phyloP scores from a whole-genome alignment of 176 grass and related monocot genomes.

The Carex parvula region DNA sequence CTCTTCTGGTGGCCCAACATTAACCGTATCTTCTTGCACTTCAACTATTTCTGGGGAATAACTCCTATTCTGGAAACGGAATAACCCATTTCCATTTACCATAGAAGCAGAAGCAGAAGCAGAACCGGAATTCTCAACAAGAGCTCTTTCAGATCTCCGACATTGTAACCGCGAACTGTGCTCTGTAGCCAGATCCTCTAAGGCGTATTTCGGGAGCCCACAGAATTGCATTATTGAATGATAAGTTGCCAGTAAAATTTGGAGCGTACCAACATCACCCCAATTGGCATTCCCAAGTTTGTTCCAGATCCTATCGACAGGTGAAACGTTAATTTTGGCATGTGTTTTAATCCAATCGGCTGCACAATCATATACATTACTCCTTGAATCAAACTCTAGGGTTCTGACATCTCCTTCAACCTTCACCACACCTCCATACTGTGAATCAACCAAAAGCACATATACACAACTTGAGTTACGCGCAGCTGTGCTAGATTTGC shows the following conservation, averaged over 20 bases:
- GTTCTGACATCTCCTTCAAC: conserved; percentile 89
- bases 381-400: conserved; percentile 62
- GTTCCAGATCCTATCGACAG: conserved; percentile 86
- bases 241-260: conserved; percentile 77
- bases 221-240: conserved; percentile 82
- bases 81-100: conserved; percentile 63
- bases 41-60: conserved; percentile 95
- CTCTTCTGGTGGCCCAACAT: conserved; percentile 55
- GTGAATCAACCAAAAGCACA: conserved; percentile 87
- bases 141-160: conserved; percentile 90
- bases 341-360: conserved; percentile 81
- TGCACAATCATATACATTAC: conserved; percentile 81
- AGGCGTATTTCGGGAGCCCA: conserved; percentile 66
- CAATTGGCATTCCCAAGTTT: conserved; percentile 99
- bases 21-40: conserved; percentile 45
- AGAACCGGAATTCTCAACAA: conserved; percentile 38
- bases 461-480: conserved; percentile 74
- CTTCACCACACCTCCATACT: conserved; percentile 85
- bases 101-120: conserved; percentile 22
- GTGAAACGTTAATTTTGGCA: conserved; percentile 70
- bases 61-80: conserved; percentile 62
- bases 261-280: conserved; percentile 87
- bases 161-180: conserved; percentile 81
- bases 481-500: conserved; percentile 68
- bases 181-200: conserved; percentile 73